Evolutionary conservation across 768 basidiomycete genomes (phyloP).

Genomic region (Tricholoma bakamatsutake): DNA sequence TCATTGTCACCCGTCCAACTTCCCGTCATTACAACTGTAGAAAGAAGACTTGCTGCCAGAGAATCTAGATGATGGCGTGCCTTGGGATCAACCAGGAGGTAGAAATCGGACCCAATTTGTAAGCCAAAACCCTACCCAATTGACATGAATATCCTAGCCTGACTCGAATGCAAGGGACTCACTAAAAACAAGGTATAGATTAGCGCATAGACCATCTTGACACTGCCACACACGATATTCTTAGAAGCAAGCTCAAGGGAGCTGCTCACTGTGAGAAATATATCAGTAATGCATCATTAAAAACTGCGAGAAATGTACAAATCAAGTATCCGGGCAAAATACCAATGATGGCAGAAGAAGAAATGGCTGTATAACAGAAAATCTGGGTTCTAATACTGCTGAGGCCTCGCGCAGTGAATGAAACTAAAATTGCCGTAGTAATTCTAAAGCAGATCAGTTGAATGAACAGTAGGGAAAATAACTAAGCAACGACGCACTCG

Average conservation of each 20-base stretch:
- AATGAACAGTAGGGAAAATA: not conserved
- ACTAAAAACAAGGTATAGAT: conserved; percentile 80
- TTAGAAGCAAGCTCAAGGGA: conserved; percentile 81
- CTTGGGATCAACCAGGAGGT: conserved; percentile 59
- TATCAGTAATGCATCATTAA: conserved; percentile 6
- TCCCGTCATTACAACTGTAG: conserved; percentile 51
- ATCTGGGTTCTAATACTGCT: conserved; percentile 70
- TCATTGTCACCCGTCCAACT: conserved; percentile 60
- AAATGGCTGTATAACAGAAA: conserved; percentile 91
- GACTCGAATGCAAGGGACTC: not conserved
- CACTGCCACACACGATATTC: conserved; percentile 79
- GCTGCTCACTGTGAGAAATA: conserved; percentile 51
- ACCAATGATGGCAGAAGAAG: conserved; percentile 80
- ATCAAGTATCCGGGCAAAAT: conserved; percentile 90
- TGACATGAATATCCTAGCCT: not conserved
- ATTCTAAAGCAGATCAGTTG: conserved; percentile 44
- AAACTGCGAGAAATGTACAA: conserved; percentile 35
- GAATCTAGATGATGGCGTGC: conserved; percentile 48
- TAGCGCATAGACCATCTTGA: conserved; percentile 86
- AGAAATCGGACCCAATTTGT: conserved; percentile 80
- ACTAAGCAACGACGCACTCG: conserved; percentile 51
- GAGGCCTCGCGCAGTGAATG: conserved; percentile 75
- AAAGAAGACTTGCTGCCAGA: conserved; percentile 45
- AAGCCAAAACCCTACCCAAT: conserved; percentile 63
- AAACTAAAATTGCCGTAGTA: conserved; percentile 74